Base-by-base conservation (phyloP, 106 monocot species). In the Vanilla planifolia region DNA sequence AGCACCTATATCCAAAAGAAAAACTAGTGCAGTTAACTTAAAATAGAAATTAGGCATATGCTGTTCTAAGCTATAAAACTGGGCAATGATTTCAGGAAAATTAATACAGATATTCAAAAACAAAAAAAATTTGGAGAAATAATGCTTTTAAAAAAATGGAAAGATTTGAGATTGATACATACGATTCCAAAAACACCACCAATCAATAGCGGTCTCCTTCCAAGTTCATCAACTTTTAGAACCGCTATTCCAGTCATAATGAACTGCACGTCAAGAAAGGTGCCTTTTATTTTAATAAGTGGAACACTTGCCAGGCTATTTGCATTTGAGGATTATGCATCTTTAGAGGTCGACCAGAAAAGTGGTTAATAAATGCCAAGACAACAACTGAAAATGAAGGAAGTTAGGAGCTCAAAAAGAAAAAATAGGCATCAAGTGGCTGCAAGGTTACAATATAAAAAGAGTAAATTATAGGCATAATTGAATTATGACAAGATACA, bases 221-320 rank as follows among this genome's bases (percentile, higher is more conserved):
- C 96, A 71, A 96, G 81, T 57, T 73, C 84, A 69, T 96, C 96
- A 63, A 87, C 87, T 69, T 87, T 96, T 4, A 84, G 51, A 78
- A 96, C 91, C 60, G 96, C 96, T 64, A 96, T 43, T 24, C 84
- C 91, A 55, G 96, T 96, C 96, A 96, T 96, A 66, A 96, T 37
- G 47, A 91, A 70, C 96, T 96, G 84, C 73, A 75, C 36, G 20
- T 70, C n/a, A 32, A 52, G 22, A 21, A 60, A 24, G 26, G 6
- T 16, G 53, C 15, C 32, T 29, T 53, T 16, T 32, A 28, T 22
- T 28, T 0, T 53, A 53, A 53, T 29, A 3, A 32, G 32, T 10
- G 32, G 28, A 32, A 53, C 11, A 28, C 30, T 29, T 28, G 4
- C 10, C n/a, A 50, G 9, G 13, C 25, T 26, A 50, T n/a, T n/a